phyloP scores from a whole-genome alignment of 495 filamentous ascomycete species.

The Penicillium coprophilum region DNA sequence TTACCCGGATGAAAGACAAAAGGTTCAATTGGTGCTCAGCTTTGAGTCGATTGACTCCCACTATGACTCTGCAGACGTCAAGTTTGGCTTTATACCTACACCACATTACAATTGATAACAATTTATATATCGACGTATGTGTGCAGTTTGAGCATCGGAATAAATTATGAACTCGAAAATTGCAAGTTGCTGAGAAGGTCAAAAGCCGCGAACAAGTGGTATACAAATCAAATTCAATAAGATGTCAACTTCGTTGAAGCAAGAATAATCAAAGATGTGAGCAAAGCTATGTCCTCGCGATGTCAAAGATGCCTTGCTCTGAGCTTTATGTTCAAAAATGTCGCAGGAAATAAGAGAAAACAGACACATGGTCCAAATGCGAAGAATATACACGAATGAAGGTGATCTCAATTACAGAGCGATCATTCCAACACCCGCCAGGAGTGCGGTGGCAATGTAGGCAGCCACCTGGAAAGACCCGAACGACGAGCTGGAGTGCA shows the following conservation, averaged over 20 bases:
- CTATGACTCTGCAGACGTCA: no score
- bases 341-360: not conserved
- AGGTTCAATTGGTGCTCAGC: no score
- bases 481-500: slow-evolving; percentile 36
- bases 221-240: not conserved
- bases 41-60: no score
- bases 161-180: not conserved
- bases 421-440: slow-evolving; percentile 72
- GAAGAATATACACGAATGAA: slow-evolving; percentile 1
- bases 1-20: no score
- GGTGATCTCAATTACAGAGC: slow-evolving; percentile 53
- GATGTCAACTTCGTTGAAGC: not conserved
- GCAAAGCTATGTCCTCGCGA: not conserved
- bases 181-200: not conserved
- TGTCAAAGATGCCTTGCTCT: not conserved
- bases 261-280: not conserved
- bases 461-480: slow-evolving; percentile 63
- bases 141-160: no score
- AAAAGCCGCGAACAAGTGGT: not conserved
- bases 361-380: not conserved
- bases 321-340: not conserved
- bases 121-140: no score
- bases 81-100: no score
- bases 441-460: slow-evolving; percentile 62
- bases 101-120: no score